phyloP scores from a whole-genome alignment of 108 stramenopile species.

The Stephanodiscus minutulus region DNA sequence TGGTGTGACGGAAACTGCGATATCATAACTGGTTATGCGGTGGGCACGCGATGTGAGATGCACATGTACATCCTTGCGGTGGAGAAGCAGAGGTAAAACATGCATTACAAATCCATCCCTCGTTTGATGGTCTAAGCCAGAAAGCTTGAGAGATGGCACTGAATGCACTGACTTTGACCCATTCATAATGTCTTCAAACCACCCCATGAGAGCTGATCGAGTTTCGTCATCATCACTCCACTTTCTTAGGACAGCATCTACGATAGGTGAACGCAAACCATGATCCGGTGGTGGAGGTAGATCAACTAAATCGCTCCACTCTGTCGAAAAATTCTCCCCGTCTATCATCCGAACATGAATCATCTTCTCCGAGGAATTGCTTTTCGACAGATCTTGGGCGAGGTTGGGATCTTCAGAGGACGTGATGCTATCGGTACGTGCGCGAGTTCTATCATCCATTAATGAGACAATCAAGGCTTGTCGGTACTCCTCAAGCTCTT shows the following conservation, averaged over 20 bases:
- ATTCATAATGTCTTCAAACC: slow-evolving; percentile 74
- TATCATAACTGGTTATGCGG: slow-evolving; percentile 74
- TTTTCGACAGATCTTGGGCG: slow-evolving; percentile 24
- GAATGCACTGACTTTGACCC: slow-evolving; percentile 52
- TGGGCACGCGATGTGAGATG: slow-evolving; percentile 75
- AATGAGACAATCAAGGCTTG: slow-evolving; percentile 32
- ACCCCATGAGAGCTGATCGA: slow-evolving; percentile 64
- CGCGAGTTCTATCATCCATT: background rate
- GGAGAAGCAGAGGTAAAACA: slow-evolving; percentile 72
- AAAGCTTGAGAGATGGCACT: slow-evolving; percentile 76
- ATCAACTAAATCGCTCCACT: slow-evolving; percentile 68
- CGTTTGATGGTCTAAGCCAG: slow-evolving; percentile 77
- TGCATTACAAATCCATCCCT: slow-evolving; percentile 87
- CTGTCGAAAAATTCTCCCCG: slow-evolving; percentile 81
- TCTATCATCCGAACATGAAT: slow-evolving; percentile 82
- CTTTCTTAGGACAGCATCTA: slow-evolving; percentile 61
- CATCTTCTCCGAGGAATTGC: slow-evolving; percentile 46
- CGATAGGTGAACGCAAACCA: slow-evolving; percentile 77
- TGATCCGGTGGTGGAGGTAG: slow-evolving; percentile 89
- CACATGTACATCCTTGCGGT: slow-evolving; percentile 77
- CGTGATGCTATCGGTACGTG: slow-evolving; percentile 1
- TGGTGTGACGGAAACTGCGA: slow-evolving; percentile 67
- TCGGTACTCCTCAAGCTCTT: slow-evolving; percentile 48
- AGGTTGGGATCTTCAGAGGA: slow-evolving; percentile 7
- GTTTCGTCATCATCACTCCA: slow-evolving; percentile 72